Percentiles rank a stretch among this genome's conserved stretches.
Conservation (phyloP, 495 filamentous ascomycete genomes). For the Apodospora peruviana region DNA sequence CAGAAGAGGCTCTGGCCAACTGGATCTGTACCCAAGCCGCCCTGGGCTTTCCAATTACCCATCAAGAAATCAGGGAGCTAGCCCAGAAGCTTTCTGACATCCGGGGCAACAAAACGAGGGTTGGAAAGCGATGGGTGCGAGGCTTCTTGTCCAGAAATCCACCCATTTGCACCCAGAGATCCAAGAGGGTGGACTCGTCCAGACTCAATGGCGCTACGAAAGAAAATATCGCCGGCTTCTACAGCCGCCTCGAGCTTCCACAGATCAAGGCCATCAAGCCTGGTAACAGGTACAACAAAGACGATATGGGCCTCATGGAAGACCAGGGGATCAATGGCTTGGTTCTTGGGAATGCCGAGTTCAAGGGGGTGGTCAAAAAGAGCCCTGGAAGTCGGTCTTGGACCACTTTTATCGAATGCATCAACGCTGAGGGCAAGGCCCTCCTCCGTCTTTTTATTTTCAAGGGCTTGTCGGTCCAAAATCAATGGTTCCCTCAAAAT, state of each 20-base stretch:
- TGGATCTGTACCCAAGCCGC: not conserved
- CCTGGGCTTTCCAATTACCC: not conserved
- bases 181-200: not conserved
- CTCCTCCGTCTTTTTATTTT: conserved; percentile 4
- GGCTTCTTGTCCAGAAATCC: not conserved
- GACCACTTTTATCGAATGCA: conserved; percentile 4
- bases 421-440: not conserved
- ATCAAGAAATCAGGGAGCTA: not conserved
- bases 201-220: not conserved
- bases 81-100: not conserved
- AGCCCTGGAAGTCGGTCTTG: not conserved
- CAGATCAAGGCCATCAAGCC: not conserved
- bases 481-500: not conserved
- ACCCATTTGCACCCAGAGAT: not conserved
- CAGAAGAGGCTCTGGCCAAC: not conserved
- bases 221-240: not conserved
- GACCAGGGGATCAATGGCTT: not conserved
- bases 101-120: not conserved
- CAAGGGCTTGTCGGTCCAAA: not conserved
- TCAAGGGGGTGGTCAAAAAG: not conserved
- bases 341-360: not conserved
- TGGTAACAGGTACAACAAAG: not conserved
- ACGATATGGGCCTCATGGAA: not conserved
- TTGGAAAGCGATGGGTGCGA: not conserved
- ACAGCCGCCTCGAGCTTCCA: not conserved